Conservation (phyloP, 495 filamentous ascomycete species). For the Trichoderma erinaceum region DNA sequence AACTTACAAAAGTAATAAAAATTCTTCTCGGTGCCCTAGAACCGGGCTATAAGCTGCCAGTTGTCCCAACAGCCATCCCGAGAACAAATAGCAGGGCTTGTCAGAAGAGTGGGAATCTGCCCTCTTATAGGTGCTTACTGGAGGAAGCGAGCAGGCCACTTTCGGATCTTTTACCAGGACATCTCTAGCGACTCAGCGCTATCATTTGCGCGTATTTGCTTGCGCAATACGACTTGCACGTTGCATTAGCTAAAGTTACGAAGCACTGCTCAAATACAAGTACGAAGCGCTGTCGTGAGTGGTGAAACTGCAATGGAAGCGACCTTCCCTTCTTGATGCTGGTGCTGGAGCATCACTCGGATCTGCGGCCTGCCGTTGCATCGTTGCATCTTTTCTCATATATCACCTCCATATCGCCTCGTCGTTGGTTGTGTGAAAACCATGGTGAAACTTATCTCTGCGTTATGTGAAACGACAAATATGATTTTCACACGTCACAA, state of each 20-base stretch:
- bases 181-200: background rate
- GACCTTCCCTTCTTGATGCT: background rate
- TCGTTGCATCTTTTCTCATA: no score
- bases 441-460: background rate
- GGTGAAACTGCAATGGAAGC: background rate
- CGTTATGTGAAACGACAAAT: background rate
- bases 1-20: background rate
- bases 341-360: background rate
- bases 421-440: background rate
- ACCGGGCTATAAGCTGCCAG: background rate
- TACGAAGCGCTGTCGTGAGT: background rate
- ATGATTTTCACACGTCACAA: background rate
- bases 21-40: no score
- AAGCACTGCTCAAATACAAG: background rate
- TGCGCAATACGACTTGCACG: no score
- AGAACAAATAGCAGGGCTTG: background rate
- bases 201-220: background rate
- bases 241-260: background rate
- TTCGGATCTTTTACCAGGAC: conserved; percentile 2
- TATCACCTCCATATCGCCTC: no score
- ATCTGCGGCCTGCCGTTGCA: background rate
- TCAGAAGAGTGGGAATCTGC: background rate
- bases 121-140: background rate
- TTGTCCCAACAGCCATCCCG: background rate
- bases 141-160: background rate